A percentile compares a stretch with the other conserved stretches of the same genome.
Evolutionary conservation across 1,284 basidiomycete genomes (phyloP).

Genomic region (Uromyces viciae-fabae): DNA sequence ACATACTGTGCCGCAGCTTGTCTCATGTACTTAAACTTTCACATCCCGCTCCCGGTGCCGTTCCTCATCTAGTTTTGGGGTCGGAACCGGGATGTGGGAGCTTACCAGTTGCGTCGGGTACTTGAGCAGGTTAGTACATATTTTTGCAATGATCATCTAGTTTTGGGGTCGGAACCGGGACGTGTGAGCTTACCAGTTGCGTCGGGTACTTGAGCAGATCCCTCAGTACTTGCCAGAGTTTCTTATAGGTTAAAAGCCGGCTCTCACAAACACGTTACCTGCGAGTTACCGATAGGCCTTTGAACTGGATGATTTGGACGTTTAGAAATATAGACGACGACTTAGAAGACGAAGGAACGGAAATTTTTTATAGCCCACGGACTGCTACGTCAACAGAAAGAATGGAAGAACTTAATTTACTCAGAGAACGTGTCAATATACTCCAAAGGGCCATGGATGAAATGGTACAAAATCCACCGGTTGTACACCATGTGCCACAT

Average conservation of each 20-base stretch:
- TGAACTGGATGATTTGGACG: neutral
- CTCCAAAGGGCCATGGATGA: neutral
- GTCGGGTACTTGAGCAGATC: neutral
- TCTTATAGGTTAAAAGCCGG: conserved; percentile 11
- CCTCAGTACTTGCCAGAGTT: neutral
- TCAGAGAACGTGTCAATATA: neutral
- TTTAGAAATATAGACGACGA: neutral
- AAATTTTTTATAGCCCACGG: neutral
- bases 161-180: neutral
- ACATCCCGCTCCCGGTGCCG: neutral
- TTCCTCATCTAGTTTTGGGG: neutral
- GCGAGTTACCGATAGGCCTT: neutral
- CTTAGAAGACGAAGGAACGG: neutral
- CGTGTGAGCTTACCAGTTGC: neutral
- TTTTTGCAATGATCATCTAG: neutral
- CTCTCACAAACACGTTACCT: neutral
- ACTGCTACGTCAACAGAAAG: neutral
- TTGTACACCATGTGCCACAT: neutral
- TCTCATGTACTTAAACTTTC: too few relatives aligned
- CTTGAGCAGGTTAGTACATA: neutral
- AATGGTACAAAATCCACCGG: neutral
- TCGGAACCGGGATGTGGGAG: neutral
- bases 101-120: neutral
- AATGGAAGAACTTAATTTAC: neutral
- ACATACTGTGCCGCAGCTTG: too few relatives aligned